These are phyloP conservation scores for Saccharum spontaneum DNA, from an alignment of 176 grass and related monocot genomes.

Conservation along the genomic window DNA sequence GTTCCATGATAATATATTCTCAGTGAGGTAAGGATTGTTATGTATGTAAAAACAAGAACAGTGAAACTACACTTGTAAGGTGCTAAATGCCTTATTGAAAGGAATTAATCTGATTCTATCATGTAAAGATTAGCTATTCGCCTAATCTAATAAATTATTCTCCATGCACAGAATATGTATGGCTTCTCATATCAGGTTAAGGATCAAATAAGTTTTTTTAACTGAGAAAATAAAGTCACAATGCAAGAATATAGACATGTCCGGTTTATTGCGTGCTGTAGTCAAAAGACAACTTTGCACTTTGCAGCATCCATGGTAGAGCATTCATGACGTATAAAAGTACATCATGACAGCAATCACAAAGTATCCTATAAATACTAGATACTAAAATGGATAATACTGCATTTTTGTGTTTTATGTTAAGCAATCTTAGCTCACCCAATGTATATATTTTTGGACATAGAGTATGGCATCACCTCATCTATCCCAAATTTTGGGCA, in stretches of 20 bases:
- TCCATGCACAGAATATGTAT: background rate
- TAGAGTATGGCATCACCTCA: conserved; percentile 52
- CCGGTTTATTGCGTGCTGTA: background rate
- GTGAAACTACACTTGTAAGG: background rate
- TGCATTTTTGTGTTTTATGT: background rate
- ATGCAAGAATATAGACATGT: background rate
- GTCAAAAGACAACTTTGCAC: background rate
- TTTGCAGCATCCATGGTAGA: background rate
- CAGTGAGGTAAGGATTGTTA: background rate
- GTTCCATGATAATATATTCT: background rate
- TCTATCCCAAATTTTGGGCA: conserved; percentile 61
- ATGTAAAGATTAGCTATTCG: background rate
- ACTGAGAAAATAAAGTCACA: background rate
- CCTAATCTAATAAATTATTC: background rate
- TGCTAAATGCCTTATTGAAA: background rate
- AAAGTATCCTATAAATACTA: background rate
- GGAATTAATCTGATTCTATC: background rate
- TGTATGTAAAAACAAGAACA: background rate
- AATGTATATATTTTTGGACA: background rate
- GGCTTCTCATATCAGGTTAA: background rate
- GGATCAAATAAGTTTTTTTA: background rate
- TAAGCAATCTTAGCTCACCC: background rate
- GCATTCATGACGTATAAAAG: background rate
- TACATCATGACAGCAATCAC: background rate
- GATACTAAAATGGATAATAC: background rate